A percentile compares a stretch with the other conserved stretches of the same genome.
Conservation (phyloP, 768 basidiomycete genomes). For the Auriscalpium vulgare region DNA sequence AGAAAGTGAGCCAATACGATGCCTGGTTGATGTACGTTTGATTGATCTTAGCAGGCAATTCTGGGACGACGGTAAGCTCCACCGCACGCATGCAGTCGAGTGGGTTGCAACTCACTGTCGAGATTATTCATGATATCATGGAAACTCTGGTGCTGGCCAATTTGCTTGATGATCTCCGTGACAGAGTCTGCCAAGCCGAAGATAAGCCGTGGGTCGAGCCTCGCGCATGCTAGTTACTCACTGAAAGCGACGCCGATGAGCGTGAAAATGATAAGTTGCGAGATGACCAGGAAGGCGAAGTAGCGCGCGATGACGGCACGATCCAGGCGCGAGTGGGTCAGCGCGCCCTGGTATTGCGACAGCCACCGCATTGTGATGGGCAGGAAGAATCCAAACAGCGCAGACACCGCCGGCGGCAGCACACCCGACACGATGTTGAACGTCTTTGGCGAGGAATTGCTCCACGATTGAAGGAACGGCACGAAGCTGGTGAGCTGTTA, state of each 20-base stretch:
- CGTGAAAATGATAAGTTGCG: conserved; percentile 91
- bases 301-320: conserved; percentile 90
- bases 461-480: conserved; percentile 70
- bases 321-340: conserved; percentile 75
- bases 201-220: background rate
- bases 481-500: conserved; percentile 58
- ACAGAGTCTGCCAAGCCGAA: conserved; percentile 20
- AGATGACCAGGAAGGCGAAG: conserved; percentile 89
- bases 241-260: conserved; percentile 85
- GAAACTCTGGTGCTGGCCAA: conserved; percentile 40
- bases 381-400: conserved; percentile 83
- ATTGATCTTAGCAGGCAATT: conserved; percentile 67
- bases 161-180: conserved; percentile 37
- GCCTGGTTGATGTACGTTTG: conserved; percentile 85
- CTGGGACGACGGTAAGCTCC: conserved; percentile 26
- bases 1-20: conserved; percentile 89
- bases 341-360: conserved; percentile 56
- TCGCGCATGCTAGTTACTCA: conserved; percentile 27
- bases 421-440: conserved; percentile 91
- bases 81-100: too few species aligned
- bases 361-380: conserved; percentile 89
- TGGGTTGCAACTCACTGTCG: conserved; percentile 26
- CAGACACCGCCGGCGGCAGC: conserved; percentile 82
- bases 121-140: conserved; percentile 37
- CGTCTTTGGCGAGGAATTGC: conserved; percentile 44